Evolutionary conservation across 371 early-diverging fungal genomes (phyloP).

Genomic region (Apophysomyces trapeziformis): DNA sequence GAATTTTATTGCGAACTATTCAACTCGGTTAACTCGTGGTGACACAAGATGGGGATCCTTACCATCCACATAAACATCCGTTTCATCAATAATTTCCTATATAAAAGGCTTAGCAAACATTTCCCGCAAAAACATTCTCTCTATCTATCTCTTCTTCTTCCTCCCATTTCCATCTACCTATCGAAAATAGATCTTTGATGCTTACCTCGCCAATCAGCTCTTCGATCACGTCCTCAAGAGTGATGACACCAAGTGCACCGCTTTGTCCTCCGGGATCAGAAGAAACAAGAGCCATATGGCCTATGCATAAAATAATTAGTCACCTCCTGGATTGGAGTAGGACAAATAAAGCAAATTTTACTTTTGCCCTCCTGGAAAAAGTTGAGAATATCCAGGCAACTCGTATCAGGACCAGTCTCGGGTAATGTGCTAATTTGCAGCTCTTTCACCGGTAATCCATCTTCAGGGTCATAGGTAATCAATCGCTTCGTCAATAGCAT

Average conservation of each 20-base stretch:
- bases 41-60: not conserved
- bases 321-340: not conserved
- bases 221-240: conserved; percentile 97
- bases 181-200: too few relatives aligned
- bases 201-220: conserved; percentile 85
- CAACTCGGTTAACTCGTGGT: not conserved
- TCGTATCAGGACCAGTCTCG: conserved; percentile 71
- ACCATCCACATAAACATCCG: conserved; percentile 91
- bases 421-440: conserved; percentile 78
- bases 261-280: conserved; percentile 54
- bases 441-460: conserved; percentile 69
- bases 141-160: too few relatives aligned
- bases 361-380: conserved; percentile 92
- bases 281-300: conserved; percentile 78
- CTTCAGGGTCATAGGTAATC: conserved; percentile 85
- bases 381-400: conserved; percentile 90
- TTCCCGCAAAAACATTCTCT: too few relatives aligned
- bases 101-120: conserved; percentile 3
- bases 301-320: conserved; percentile 16
- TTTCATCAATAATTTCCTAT: conserved; percentile 93
- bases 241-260: conserved; percentile 86
- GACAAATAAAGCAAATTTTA: conserved; percentile 23
- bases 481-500: conserved; percentile 92
- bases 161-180: too few relatives aligned
- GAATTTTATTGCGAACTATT: conserved; percentile 45